phyloP scores from a whole-genome alignment of 306 rosid genomes.

The Quercus engelmannii region DNA sequence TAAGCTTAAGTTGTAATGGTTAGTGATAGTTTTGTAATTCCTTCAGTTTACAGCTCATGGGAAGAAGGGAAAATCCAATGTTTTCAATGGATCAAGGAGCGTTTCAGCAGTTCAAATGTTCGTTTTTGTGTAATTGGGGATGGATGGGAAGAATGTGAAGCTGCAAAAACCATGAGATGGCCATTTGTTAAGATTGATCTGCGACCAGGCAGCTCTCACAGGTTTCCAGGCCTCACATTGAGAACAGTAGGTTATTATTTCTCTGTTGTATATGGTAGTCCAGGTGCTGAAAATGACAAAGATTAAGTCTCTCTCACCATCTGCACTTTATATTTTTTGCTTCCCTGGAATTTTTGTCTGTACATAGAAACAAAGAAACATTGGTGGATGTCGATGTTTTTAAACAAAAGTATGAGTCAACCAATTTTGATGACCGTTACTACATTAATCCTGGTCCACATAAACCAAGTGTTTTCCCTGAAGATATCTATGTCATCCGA shows the following conservation, averaged over 20 bases:
- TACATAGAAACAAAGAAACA: constrained; percentile 13
- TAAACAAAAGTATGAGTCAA: constrained; percentile 3
- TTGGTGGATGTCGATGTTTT: not conserved
- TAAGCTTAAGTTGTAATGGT: not conserved
- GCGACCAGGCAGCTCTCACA: constrained; percentile 63
- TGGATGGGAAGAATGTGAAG: constrained; percentile 95
- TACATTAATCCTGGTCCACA: no score
- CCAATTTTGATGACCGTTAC: constrained; percentile 1
- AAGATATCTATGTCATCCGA: not conserved
- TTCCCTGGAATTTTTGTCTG: constrained; percentile 24
- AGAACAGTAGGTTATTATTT: constrained; percentile 61
- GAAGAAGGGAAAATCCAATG: constrained; percentile 80
- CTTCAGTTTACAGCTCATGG: constrained; percentile 87
- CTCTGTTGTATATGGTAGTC: constrained; percentile 69
- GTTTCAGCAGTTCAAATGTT: constrained; percentile 60
- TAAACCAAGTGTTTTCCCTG: no score
- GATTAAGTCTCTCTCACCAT: constrained; percentile 25
- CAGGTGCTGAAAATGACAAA: constrained; percentile 41
- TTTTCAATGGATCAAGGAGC: constrained; percentile 75
- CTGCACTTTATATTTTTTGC: constrained; percentile 13
- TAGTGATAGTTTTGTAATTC: constrained; percentile 14
- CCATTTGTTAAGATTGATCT: constrained; percentile 78
- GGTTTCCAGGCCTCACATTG: constrained; percentile 91
- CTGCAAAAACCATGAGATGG: constrained; percentile 78
- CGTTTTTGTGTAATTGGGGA: constrained; percentile 86